Evolutionary conservation across 306 rosid species (phyloP), one percentile per base, ranked within the genome.

Genomic region (Pyrus betulifolia): DNA sequence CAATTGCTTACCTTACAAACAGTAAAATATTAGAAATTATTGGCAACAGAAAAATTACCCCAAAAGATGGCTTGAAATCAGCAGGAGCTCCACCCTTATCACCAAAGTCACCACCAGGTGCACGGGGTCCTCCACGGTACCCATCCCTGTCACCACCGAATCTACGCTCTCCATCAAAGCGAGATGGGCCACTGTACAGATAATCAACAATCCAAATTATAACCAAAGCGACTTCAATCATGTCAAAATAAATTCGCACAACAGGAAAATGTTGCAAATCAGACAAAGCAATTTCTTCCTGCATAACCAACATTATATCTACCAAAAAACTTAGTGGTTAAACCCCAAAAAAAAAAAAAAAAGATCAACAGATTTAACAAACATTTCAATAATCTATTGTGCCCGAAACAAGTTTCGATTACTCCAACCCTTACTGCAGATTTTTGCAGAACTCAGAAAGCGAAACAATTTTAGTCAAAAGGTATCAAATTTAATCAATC

Each of bases 31-130:
- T 1, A 52, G 28, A 66, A 33, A 1, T 1, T n/a, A 18, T 28
- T 12, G 12, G 10, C 49, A 21, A 28, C 27, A 49, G 31, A 64
- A 65, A 69, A 52, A 8, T 68, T 80, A 86, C 89, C 81, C 89
- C 87, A 0, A 86, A 86, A 8, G 82, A 72, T 72, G 87, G 89
- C 63, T 82, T 83, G 84, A 83, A 86, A 46, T 86, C 87, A 75
- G 85, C 87, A 33, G 87, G 89, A 28, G 89, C 89, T 67, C 89
- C 89, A 54, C 84, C 75, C 77, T 86, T 86, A 14, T 76, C 89
- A 28, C 89, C 87, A 72, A 71, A 83, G 66, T 86, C 89, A 74
- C 89, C 89, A 25, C 80, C 87, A 17, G 89, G 76, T 6, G 73
- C 89, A 2, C 87, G 87, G 44, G 89, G 87, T 66, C 89, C 87